Percentiles rank a stretch among this genome's conserved stretches.
phyloP scores from a whole-genome alignment of 495 filamentous ascomycete genomes.

The Xylaria nigripes region DNA sequence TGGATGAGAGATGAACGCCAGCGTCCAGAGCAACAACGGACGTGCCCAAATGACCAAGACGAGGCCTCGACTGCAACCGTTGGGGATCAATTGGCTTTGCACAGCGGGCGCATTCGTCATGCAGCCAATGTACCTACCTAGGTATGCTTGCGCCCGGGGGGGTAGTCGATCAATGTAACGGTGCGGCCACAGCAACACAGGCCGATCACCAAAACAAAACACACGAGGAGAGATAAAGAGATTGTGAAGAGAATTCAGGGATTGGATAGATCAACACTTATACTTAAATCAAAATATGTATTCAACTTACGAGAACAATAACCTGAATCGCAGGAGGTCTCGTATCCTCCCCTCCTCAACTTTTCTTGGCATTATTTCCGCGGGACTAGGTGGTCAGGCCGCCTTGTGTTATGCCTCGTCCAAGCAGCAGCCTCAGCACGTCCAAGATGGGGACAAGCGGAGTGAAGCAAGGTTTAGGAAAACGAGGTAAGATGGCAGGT shows the following conservation, averaged over 20 bases:
- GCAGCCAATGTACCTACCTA: not conserved
- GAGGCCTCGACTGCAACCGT: not conserved
- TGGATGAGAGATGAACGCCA: slow-evolving; percentile 79
- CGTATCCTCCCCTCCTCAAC: slow-evolving; percentile 13
- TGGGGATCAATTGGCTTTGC: not conserved
- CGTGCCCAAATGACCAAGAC: no score
- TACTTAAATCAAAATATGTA: slow-evolving; percentile 3
- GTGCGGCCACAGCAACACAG: not conserved
- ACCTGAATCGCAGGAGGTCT: slow-evolving; percentile 58
- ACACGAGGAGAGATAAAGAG: not conserved
- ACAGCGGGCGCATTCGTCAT: not conserved
- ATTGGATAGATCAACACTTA: not conserved
- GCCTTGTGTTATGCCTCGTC: no score
- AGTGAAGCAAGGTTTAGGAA: no score
- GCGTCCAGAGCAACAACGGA: slow-evolving; percentile 88
- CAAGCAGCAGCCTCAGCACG: no score
- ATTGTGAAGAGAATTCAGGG: not conserved
- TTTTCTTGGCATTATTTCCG: not conserved
- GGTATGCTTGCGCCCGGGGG: not conserved
- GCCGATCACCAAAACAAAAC: not conserved
- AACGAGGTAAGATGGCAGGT: no score
- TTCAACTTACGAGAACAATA: slow-evolving; percentile 65
- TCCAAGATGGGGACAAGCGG: no score
- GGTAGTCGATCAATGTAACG: not conserved
- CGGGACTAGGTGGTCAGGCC: no score